A percentile compares a stretch with the other conserved stretches of the same genome.
Evolutionary conservation across 1,139 yeast genomes (phyloP).

Genomic region (Nematodospora anomalae): DNA sequence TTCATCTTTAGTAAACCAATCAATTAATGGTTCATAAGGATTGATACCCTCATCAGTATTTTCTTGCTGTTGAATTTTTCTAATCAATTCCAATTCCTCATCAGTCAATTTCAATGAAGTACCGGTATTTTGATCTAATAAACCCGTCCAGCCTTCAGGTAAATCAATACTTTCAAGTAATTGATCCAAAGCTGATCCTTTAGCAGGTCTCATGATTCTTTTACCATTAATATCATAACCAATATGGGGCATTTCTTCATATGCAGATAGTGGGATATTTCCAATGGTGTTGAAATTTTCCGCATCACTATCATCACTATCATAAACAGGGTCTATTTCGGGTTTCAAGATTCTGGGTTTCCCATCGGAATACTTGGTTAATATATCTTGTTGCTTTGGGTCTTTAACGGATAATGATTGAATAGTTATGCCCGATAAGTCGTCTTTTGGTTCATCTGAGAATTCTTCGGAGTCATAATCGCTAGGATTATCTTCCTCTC

Average conservation of each 20-base stretch:
- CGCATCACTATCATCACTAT: conserved; percentile 86
- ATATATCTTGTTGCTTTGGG: conserved; percentile 32
- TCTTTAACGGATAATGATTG: conserved; percentile 46
- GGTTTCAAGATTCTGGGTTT: conserved; percentile 73
- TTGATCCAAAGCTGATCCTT: conserved; percentile 90
- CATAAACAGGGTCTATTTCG: conserved; percentile 89
- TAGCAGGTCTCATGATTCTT: conserved; percentile 98
- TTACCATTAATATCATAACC: conserved; percentile 98
- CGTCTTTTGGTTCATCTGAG: conserved; percentile 57
- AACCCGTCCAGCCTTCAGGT: conserved; percentile 99
- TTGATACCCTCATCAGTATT: conserved; percentile 76
- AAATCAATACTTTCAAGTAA: conserved; percentile 85
- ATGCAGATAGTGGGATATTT: conserved; percentile 86
- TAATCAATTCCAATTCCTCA: conserved; percentile 87
- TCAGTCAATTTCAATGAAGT: conserved; percentile 78
- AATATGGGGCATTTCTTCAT: conserved; percentile 95
- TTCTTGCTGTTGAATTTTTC: conserved; percentile 82
- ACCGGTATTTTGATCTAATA: conserved; percentile 89
- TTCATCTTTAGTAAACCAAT: conserved; percentile 86
- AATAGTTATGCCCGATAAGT: conserved; percentile 52
- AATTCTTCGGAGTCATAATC: conserved; percentile 41
- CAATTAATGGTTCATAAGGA: conserved; percentile 92
- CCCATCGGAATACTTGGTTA: conserved; percentile 76
- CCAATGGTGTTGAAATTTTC: conserved; percentile 90
- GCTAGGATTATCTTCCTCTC: conserved; percentile 46